Percentiles rank a stretch among this genome's conserved stretches.
Conservation (phyloP, 441 rosid genomes). For the Viola pubescens region DNA sequence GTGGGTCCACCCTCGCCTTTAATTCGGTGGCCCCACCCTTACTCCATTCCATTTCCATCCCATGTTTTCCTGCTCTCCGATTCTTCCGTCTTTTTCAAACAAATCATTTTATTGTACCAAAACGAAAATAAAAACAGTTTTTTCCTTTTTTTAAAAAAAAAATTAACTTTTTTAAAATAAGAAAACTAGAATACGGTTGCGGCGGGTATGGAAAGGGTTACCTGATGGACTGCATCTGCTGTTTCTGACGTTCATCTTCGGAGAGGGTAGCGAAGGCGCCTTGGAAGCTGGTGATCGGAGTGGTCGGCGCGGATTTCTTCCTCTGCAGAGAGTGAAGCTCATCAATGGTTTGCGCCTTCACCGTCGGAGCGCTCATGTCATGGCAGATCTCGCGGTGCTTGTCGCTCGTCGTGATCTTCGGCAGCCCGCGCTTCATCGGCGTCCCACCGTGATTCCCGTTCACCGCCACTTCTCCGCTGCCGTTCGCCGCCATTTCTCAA, state of each 20-base stretch:
- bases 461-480: constrained; percentile 27
- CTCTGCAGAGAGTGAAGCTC: constrained; percentile 77
- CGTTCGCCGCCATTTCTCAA: constrained; percentile 28
- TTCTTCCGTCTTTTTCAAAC: too few species aligned
- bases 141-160: too few species aligned
- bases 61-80: too few species aligned
- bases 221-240: constrained; percentile 87
- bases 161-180: neutral
- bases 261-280: constrained; percentile 37
- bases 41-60: too few species aligned
- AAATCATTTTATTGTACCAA: too few species aligned
- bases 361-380: constrained; percentile 58
- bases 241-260: constrained; percentile 63
- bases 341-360: constrained; percentile 65
- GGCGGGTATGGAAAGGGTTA: constrained; percentile 2
- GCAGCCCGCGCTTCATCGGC: constrained; percentile 24
- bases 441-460: constrained; percentile 20
- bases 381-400: constrained; percentile 41
- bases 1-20: too few species aligned
- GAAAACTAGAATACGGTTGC: neutral
- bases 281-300: constrained; percentile 41
- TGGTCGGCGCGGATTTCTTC: constrained; percentile 67
- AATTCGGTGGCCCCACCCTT: too few species aligned
- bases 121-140: too few species aligned
- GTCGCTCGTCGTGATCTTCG: constrained; percentile 54